A percentile compares a stretch with the other conserved stretches of the same genome.
These are phyloP conservation scores for Agrocybe praecox DNA, from an alignment of 768 basidiomycete species.

Conservation along the genomic window DNA sequence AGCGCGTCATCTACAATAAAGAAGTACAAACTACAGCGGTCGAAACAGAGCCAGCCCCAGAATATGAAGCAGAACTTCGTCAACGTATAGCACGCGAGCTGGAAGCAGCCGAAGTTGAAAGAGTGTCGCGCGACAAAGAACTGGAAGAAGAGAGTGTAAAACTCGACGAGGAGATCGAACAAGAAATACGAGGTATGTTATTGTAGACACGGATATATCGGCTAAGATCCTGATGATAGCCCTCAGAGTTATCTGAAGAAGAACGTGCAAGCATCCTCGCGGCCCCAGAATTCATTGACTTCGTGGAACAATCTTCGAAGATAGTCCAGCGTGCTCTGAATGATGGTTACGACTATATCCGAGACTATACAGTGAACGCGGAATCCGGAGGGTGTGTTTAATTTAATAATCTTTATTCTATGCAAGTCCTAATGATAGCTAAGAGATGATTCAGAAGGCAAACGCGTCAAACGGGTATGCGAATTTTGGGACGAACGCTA, in stretches of 20 bases:
- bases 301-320: slow-evolving; percentile 93
- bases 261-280: slow-evolving; percentile 80
- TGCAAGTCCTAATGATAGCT: neutral
- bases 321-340: slow-evolving; percentile 94
- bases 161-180: slow-evolving; percentile 84
- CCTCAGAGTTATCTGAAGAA: slow-evolving; percentile 81
- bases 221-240: neutral
- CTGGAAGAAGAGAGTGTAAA: slow-evolving; percentile 83
- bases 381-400: slow-evolving; percentile 80
- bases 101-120: slow-evolving; percentile 57
- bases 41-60: slow-evolving; percentile 51
- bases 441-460: slow-evolving; percentile 90
- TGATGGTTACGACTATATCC: slow-evolving; percentile 95
- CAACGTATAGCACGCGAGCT: slow-evolving; percentile 69
- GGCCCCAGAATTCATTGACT: slow-evolving; percentile 92
- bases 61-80: slow-evolving; percentile 74
- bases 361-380: slow-evolving; percentile 91
- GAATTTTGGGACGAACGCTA: slow-evolving; percentile 91
- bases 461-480: slow-evolving; percentile 90
- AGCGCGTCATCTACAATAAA: slow-evolving; percentile 83
- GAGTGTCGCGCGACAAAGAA: slow-evolving; percentile 70
- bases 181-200: slow-evolving; percentile 74
- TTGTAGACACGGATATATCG: neutral
- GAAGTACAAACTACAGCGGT: slow-evolving; percentile 78
- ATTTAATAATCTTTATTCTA: neutral